Percentiles rank a stretch among this genome's conserved stretches.
Evolutionary conservation across 2,329 filamentous ascomycete species (phyloP).

Genomic region (Cladosporium sp.): DNA sequence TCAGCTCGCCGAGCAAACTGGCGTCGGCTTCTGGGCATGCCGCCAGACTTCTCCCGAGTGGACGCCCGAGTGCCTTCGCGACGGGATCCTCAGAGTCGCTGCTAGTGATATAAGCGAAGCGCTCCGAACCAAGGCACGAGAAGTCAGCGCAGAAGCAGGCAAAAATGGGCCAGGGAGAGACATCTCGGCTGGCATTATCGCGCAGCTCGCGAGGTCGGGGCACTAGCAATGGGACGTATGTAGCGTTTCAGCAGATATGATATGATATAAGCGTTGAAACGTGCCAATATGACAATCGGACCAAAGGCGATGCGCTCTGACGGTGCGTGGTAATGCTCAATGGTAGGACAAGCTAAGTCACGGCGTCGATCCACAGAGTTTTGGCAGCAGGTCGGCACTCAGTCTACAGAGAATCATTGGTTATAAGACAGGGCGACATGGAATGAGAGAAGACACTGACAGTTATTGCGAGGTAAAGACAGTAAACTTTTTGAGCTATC

Average conservation of each 20-base stretch:
- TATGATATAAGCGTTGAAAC: not conserved
- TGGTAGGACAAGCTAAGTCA: not conserved
- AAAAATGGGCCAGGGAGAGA: conserved; percentile 4
- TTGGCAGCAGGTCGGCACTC: not conserved
- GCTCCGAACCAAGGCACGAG: not conserved
- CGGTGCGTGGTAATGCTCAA: not conserved
- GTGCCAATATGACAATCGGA: not conserved
- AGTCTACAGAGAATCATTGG: not conserved
- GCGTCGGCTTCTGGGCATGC: conserved; percentile 11
- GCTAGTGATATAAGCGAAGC: not conserved
- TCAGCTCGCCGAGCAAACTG: conserved; percentile 11
- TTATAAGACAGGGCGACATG: not conserved
- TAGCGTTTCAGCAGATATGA: not conserved
- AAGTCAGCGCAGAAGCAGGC: conserved; percentile 2
- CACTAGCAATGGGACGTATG: not conserved
- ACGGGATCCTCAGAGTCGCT: conserved; percentile 4
- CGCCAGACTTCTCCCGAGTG: conserved; percentile 14
- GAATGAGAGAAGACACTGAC: not conserved
- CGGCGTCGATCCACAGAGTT: not conserved
- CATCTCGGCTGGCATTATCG: not conserved
- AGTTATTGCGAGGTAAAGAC: conserved; percentile 10
- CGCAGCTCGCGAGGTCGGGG: not conserved
- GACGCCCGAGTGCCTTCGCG: conserved; percentile 7
- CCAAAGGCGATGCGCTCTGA: not conserved
- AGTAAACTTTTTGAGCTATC: conserved; percentile 13